Evolutionary conservation across 2,329 filamentous ascomycete species (phyloP), one percentile per base, ranked within the genome.

Genomic region (Beauveria varroae): DNA sequence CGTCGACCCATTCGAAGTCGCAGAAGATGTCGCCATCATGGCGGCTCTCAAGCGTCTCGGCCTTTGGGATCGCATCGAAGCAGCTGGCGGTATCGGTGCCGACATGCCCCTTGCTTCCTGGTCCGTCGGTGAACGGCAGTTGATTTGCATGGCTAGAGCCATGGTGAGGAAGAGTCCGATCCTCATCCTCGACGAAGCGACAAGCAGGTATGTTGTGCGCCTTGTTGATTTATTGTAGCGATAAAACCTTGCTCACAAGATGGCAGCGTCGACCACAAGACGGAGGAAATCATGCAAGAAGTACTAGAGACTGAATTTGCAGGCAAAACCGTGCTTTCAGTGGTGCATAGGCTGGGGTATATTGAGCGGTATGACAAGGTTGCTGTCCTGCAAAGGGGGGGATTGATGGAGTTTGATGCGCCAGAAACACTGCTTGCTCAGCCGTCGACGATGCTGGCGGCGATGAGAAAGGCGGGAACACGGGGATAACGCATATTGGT

Each of bases 351-450:
- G 12, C 65, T 78, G n/a, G 71, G 73, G 3, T 80, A 78, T 4
- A 78, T 83, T 44, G 71, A 79, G 51, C 77, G 78, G 60, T 81
- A 79, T 68, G 81, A 84, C 66, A 73, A 71, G 24, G 75, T 90
- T 18, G 85, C 88, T 3, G 88, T 90, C 65, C 85, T 87, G 2
- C 86, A 90, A 69, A 50, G 52, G 6, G 59, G 59, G 1, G 53
- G 57, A 24, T 8, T 61, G 34, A 30, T 40, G 37, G 59, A 61
- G 24, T 61, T 50, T 57, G 52, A 51, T n/a, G 26, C 30, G 7
- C 59, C 59, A 18, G 30, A 9, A 6, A 22, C n/a, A 0, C 26
- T 62, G 22, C 53, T 62, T 44, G 30, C 52, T 12, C 49, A 41
- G 28, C 40, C 57, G 18, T 59, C 43, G 3, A 53, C 57, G 16